Percentiles rank a stretch among this genome's conserved stretches.
These are phyloP conservation scores for Clarireedia homoeocarpa DNA, from an alignment of 2,329 filamentous ascomycete species.

Conservation along the genomic window DNA sequence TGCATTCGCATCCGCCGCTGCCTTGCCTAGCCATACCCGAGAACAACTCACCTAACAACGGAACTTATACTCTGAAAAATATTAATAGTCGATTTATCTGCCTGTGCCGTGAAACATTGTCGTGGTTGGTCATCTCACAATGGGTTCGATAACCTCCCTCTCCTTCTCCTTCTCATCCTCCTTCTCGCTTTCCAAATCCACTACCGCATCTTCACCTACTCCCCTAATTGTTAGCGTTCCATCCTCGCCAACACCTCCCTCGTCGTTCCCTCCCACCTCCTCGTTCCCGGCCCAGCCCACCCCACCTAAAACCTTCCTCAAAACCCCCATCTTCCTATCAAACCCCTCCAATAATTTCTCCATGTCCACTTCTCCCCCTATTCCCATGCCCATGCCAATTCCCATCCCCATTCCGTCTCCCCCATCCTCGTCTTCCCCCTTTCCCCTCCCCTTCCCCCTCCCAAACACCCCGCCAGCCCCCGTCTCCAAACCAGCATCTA, in stretches of 20 bases:
- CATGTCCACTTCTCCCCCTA: conserved; percentile 38
- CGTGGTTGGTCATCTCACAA: neutral
- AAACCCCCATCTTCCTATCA: conserved; percentile 45
- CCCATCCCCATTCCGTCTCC: neutral
- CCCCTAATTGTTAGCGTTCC: neutral
- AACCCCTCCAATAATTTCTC: conserved; percentile 47
- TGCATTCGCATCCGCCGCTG: too few relatives aligned
- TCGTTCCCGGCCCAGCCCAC: conserved; percentile 17
- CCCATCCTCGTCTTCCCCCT: conserved; percentile 10
- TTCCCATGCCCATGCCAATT: neutral
- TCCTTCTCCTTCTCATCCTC: neutral
- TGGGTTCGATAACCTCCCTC: neutral
- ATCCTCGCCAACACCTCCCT: neutral
- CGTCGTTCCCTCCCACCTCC: neutral
- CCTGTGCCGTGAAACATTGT: neutral
- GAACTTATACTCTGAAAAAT: too few relatives aligned
- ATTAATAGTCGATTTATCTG: too few relatives aligned
- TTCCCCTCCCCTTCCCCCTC: conserved; percentile 5
- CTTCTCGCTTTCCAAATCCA: conserved; percentile 5
- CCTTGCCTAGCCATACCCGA: too few relatives aligned
- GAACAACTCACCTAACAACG: too few relatives aligned
- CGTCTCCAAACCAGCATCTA: too few relatives aligned
- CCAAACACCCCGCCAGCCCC: neutral
- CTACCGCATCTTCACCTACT: neutral
- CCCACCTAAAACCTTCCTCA: conserved; percentile 42